Conservation (phyloP, 2,329 filamentous ascomycete species). For the Davidsoniella australis region DNA sequence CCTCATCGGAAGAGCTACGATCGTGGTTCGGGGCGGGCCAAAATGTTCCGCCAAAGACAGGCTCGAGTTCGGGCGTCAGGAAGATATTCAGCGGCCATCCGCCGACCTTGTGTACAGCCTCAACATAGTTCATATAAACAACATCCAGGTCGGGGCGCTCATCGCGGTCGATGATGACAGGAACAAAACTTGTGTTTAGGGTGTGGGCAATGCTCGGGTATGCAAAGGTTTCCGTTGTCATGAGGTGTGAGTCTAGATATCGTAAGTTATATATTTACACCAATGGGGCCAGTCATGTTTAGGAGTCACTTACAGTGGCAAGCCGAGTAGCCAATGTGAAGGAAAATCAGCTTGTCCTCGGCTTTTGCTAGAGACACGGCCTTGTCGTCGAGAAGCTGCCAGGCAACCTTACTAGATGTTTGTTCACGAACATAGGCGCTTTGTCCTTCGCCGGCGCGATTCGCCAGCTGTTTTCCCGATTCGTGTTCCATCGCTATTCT, state of each 20-base stretch:
- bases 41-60: constrained; percentile 91
- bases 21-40: constrained; percentile 60
- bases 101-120: constrained; percentile 75
- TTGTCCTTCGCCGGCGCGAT: constrained; percentile 22
- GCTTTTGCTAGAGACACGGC: constrained; percentile 59
- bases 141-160: constrained; percentile 86
- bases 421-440: constrained; percentile 52
- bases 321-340: constrained; percentile 87
- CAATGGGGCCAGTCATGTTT: background rate
- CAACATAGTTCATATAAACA: constrained; percentile 97
- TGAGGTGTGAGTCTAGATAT: constrained; percentile 60
- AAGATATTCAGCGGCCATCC: constrained; percentile 98
- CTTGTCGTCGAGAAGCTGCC: constrained; percentile 75
- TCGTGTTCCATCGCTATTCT: constrained; percentile 4
- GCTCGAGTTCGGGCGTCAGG: constrained; percentile 78
- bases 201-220: constrained; percentile 64
- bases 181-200: constrained; percentile 76
- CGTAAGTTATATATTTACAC: too few relatives aligned
- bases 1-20: constrained; percentile 23
- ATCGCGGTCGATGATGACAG: constrained; percentile 84
- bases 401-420: constrained; percentile 67
- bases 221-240: constrained; percentile 82
- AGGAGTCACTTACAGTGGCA: constrained; percentile 61
- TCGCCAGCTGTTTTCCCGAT: constrained; percentile 14
- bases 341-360: constrained; percentile 76